Percentiles rank a stretch among this genome's conserved stretches.
Evolutionary conservation across 805 yeast species (phyloP).

Genomic region (Hanseniaspora thailandica): DNA sequence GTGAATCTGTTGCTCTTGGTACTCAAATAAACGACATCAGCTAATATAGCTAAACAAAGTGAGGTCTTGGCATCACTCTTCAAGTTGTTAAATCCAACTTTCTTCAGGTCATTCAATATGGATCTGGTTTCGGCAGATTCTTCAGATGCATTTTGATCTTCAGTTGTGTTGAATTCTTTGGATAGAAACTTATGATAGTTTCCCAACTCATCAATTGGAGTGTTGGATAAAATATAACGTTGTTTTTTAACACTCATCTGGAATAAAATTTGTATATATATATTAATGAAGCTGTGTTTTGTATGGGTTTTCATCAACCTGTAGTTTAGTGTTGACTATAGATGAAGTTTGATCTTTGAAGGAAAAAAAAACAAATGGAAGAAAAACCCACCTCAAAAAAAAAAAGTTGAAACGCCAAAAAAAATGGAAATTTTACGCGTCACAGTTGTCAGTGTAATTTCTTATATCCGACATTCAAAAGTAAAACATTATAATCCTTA

Average conservation of each 20-base stretch:
- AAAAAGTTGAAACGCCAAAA: neutral
- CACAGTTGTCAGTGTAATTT: neutral
- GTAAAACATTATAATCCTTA: no score
- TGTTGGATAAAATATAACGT: neutral
- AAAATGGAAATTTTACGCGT: neutral
- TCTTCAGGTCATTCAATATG: neutral
- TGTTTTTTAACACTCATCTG: neutral
- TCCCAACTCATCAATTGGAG: neutral
- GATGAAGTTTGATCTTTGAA: neutral
- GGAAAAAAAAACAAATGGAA: neutral
- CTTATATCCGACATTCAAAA: neutral
- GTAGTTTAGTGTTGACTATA: no score
- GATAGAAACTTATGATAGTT: neutral
- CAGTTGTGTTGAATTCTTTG: neutral
- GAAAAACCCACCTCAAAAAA: neutral
- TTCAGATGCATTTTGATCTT: neutral
- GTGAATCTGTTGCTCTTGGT: conserved; percentile 3
- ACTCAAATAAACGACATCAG: conserved; percentile 4
- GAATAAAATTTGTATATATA: neutral
- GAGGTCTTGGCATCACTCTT: neutral
- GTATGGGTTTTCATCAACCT: no score
- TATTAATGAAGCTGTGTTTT: no score
- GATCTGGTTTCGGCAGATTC: neutral
- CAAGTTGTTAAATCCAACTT: neutral
- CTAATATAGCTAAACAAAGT: neutral